Evolutionary conservation across 106 monocot species (phyloP).

Genomic region (Posidonia australis): DNA sequence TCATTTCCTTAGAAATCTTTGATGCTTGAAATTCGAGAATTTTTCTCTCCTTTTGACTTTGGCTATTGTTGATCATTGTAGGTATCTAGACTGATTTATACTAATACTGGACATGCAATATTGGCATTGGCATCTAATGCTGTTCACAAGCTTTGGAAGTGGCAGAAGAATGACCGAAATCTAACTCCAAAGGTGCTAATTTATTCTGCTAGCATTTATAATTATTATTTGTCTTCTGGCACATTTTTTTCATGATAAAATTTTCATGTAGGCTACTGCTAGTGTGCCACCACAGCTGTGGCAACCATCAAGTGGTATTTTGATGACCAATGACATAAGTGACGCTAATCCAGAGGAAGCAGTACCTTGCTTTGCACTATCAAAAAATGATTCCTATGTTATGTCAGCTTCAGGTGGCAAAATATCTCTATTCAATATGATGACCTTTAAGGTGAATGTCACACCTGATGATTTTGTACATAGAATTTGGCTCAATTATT

Average conservation of each 20-base stretch:
- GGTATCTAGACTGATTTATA: slow-evolving; percentile 49
- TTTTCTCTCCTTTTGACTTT: not conserved
- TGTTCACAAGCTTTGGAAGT: slow-evolving; percentile 68
- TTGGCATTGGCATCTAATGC: slow-evolving; percentile 59
- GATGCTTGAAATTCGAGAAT: not conserved
- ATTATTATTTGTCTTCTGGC: not conserved
- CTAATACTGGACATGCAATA: slow-evolving; percentile 46
- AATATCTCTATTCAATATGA: slow-evolving; percentile 72
- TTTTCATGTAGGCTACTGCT: slow-evolving; percentile 42
- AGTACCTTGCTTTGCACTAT: slow-evolving; percentile 60
- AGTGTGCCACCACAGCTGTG: slow-evolving; percentile 52
- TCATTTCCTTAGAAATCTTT: no score
- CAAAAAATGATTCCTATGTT: slow-evolving; percentile 77
- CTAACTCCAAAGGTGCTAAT: slow-evolving; percentile 38
- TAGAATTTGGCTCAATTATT: no score
- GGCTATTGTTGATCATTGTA: not conserved
- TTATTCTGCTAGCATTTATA: not conserved
- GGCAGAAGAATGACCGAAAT: slow-evolving; percentile 49
- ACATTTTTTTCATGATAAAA: not conserved
- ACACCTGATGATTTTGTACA: no score
- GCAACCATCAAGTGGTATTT: slow-evolving; percentile 59
- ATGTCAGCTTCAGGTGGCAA: slow-evolving; percentile 81
- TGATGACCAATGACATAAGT: slow-evolving; percentile 61
- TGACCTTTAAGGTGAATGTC: slow-evolving; percentile 53
- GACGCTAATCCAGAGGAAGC: slow-evolving; percentile 48